Conservation (phyloP, 306 rosid genomes). For the Rosa persica region DNA sequence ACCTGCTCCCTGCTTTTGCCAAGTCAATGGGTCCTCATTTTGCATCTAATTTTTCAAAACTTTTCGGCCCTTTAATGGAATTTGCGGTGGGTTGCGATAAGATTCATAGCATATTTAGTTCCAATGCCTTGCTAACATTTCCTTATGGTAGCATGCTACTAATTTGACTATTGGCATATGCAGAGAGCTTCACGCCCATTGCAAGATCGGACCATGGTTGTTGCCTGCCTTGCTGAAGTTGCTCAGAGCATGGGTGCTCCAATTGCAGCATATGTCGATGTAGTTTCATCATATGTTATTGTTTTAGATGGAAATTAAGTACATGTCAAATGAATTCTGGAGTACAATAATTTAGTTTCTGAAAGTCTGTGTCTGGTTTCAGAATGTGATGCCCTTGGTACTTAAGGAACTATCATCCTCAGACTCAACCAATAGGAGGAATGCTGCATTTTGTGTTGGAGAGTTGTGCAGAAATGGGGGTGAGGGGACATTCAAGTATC, state of each 20-base stretch:
- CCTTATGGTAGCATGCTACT: neutral
- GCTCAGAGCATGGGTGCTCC: conserved; percentile 99
- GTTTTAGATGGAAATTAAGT: neutral
- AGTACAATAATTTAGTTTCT: conserved; percentile 27
- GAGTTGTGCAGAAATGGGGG: conserved; percentile 95
- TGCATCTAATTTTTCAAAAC: conserved; percentile 78
- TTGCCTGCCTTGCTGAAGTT: conserved; percentile 99
- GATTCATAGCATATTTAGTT: neutral
- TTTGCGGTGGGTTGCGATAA: conserved; percentile 65
- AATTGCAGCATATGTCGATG: conserved; percentile 80
- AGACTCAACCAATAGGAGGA: conserved; percentile 92
- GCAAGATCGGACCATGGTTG: conserved; percentile 97
- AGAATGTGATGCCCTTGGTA: conserved; percentile 87
- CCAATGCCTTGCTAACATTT: conserved; percentile 13
- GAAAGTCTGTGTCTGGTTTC: conserved; percentile 31
- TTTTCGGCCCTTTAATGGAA: conserved; percentile 89
- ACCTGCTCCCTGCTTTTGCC: conserved; percentile 94
- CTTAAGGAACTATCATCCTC: conserved; percentile 84
- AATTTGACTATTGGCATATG: conserved; percentile 36
- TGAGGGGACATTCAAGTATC: conserved; percentile 83
- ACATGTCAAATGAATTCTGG: neutral
- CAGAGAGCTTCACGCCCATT: conserved; percentile 91
- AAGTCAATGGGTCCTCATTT: conserved; percentile 94
- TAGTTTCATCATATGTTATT: conserved; percentile 33
- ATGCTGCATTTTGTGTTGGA: conserved; percentile 99